Conservation (phyloP, 805 yeast genomes). For the Ogataea haglerorum region DNA sequence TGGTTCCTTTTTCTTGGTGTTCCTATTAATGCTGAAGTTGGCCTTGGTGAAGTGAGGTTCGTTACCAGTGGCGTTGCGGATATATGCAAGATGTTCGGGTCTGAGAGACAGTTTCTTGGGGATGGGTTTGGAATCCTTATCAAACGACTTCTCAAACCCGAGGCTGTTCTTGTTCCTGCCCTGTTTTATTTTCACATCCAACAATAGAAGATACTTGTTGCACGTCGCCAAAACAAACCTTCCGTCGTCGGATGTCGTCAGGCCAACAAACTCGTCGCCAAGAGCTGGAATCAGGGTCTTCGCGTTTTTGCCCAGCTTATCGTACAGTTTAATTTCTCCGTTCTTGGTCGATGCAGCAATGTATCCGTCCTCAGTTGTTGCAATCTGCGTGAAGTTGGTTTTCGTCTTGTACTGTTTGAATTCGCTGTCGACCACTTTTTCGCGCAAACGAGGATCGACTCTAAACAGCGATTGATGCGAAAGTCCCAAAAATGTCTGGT, state of each 20-base stretch:
- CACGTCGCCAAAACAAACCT: constrained; percentile 81
- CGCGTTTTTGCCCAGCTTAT: constrained; percentile 69
- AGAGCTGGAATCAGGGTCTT: constrained; percentile 78
- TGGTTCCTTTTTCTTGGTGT: constrained; percentile 45
- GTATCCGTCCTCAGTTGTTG: constrained; percentile 71
- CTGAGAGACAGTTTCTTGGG: constrained; percentile 64
- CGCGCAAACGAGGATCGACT: constrained; percentile 73
- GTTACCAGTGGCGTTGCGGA: constrained; percentile 47
- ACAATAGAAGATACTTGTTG: constrained; percentile 61
- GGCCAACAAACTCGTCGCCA: constrained; percentile 67
- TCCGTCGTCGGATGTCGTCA: constrained; percentile 77
- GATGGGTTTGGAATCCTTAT: constrained; percentile 60
- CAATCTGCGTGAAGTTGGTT: constrained; percentile 52
- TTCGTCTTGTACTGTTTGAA: constrained; percentile 53
- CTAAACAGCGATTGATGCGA: constrained; percentile 64
- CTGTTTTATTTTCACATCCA: constrained; percentile 61
- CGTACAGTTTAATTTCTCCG: constrained; percentile 76
- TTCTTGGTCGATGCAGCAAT: constrained; percentile 71
- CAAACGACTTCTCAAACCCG: constrained; percentile 67
- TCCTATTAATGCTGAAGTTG: constrained; percentile 69
- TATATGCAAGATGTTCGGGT: constrained; percentile 69
- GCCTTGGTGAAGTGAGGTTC: constrained; percentile 67
- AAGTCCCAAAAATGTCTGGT: constrained; percentile 71
- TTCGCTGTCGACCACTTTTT: constrained; percentile 58
- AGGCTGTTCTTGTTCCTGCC: constrained; percentile 57